Conservation (phyloP, 2,329 filamentous ascomycete species). For the Calycina marina region DNA sequence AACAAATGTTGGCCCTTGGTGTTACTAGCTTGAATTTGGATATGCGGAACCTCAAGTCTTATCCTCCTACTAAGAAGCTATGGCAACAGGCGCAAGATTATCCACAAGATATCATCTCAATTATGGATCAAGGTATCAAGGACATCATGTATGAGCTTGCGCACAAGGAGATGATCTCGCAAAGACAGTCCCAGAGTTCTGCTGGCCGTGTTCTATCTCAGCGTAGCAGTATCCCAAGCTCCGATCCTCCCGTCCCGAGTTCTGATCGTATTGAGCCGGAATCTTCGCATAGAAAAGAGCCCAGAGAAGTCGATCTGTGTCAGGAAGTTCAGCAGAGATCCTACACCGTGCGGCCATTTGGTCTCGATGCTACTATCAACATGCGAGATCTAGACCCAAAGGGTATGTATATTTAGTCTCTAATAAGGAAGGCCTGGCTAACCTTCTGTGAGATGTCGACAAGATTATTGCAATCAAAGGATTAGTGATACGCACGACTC, state of each 20-base stretch:
- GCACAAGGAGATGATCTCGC: constrained; percentile 59
- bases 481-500: constrained; percentile 86
- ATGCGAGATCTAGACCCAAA: constrained; percentile 87
- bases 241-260: constrained; percentile 62
- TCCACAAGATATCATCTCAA: constrained; percentile 86
- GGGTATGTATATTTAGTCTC: constrained; percentile 29
- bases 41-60: constrained; percentile 76
- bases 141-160: constrained; percentile 89
- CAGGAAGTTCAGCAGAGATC: constrained; percentile 65
- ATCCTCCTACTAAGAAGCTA: constrained; percentile 81
- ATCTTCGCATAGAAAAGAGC: constrained; percentile 28
- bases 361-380: constrained; percentile 75
- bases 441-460: constrained; percentile 61
- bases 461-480: constrained; percentile 92
- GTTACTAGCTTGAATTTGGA: constrained; percentile 78
- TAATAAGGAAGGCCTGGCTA: constrained; percentile 9
- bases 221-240: constrained; percentile 42
- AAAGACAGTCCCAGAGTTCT: constrained; percentile 45
- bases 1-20: constrained; percentile 81
- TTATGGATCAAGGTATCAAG: constrained; percentile 91
- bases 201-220: constrained; percentile 29
- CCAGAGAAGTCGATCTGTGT: constrained; percentile 48
- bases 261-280: constrained; percentile 53
- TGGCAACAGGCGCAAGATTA: constrained; percentile 94
- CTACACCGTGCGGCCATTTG: constrained; percentile 82